phyloP scores from a whole-genome alignment of 75 land plant genomes.

The Pseudotsuga menziesii region DNA sequence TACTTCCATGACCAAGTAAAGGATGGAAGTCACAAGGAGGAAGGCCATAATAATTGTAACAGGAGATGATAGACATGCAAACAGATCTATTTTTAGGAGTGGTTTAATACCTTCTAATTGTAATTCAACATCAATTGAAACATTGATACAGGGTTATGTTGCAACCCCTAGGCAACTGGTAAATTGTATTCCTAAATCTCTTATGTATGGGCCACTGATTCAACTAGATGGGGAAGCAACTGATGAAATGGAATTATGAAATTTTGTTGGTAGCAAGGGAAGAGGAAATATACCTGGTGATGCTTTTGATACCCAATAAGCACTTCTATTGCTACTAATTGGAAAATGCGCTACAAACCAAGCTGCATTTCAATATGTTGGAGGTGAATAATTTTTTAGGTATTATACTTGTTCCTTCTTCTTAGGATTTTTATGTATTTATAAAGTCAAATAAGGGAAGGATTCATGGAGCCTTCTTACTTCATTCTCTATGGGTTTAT shows the following conservation, averaged over 20 bases:
- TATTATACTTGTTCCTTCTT: constrained; percentile 15
- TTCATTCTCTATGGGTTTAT: neutral
- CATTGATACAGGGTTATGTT: constrained; percentile 76
- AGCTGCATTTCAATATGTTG: constrained; percentile 83
- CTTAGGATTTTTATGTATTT: neutral
- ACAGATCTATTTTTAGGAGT: constrained; percentile 9
- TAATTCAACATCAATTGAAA: constrained; percentile 76
- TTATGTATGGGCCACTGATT: constrained; percentile 94
- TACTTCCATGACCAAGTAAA: too few relatives aligned
- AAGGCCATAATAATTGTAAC: too few relatives aligned
- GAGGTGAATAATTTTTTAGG: constrained; percentile 98
- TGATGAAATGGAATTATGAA: constrained; percentile 87
- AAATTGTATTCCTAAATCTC: constrained; percentile 69
- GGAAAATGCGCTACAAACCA: constrained; percentile 86
- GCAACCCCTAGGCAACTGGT: constrained; percentile 84
- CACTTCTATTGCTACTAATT: constrained; percentile 85
- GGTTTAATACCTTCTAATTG: constrained; percentile 10
- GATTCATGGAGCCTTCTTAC: neutral
- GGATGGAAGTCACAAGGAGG: too few relatives aligned
- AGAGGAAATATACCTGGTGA: constrained; percentile 87
- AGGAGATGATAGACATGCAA: constrained; percentile 14
- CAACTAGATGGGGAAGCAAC: constrained; percentile 96
- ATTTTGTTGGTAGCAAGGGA: constrained; percentile 96
- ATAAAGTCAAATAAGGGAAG: neutral
- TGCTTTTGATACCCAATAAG: constrained; percentile 91